Conservation (phyloP, 192 early-diverging fungal species). For the Spizellomyces punctatus region DNA sequence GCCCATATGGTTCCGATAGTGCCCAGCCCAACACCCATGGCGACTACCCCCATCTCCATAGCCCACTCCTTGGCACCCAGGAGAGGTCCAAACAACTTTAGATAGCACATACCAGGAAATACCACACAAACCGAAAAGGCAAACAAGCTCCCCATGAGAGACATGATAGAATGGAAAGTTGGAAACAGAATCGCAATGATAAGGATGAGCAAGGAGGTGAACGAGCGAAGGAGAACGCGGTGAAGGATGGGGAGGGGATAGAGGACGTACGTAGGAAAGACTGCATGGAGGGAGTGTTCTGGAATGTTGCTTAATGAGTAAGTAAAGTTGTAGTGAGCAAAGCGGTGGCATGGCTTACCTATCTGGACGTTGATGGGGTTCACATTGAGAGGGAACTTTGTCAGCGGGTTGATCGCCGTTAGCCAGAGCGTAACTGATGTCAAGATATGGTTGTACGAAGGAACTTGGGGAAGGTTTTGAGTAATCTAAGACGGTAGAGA, state of each 20-base stretch:
- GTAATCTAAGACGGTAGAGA: constrained; percentile 53
- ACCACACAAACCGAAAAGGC: constrained; percentile 56
- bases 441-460: constrained; percentile 52
- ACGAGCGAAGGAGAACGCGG: constrained; percentile 27
- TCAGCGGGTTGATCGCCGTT: constrained; percentile 68
- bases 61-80: neutral
- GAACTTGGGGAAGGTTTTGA: constrained; percentile 64
- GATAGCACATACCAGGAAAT: constrained; percentile 56
- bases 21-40: neutral
- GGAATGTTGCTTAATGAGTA: neutral
- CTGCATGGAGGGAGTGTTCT: neutral
- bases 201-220: constrained; percentile 44
- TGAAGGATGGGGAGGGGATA: constrained; percentile 2
- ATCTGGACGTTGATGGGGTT: constrained; percentile 54
- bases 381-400: constrained; percentile 71
- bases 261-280: neutral
- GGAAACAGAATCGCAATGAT: constrained; percentile 62
- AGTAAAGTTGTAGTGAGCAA: neutral
- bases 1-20: constrained; percentile 4
- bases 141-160: constrained; percentile 56
- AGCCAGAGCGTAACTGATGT: constrained; percentile 62
- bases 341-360: neutral
- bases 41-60: neutral
- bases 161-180: constrained; percentile 68
- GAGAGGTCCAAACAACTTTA: constrained; percentile 41